Base-by-base conservation (phyloP, 2,329 filamentous ascomycete species). In the Colletotrichum magnum region DNA sequence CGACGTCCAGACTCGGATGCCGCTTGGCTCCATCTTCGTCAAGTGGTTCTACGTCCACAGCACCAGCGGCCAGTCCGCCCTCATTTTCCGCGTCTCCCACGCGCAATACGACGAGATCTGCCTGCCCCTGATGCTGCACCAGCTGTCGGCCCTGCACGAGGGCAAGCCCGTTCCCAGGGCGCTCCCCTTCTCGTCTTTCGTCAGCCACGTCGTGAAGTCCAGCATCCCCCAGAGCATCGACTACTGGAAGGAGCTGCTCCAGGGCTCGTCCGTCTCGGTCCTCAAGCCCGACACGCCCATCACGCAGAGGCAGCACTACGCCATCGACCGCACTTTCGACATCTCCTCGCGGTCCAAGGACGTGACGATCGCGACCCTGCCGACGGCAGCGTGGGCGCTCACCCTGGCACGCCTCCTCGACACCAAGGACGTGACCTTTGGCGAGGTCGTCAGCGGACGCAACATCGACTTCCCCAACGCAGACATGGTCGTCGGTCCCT, bases 21-120 rank as follows among this genome's bases (percentile, higher is more conserved):
- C 86, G 0, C 83, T 87, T 9, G 90, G 90, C 2, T 88, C 89
- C 2, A 81, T 87, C 16, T 91, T 91, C 69, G 84, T 88, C 64
- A 88, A 89, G 70, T 90, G 88, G 81, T 85, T 88, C 72, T 83
- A 87, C 52, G 80, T 89, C 51, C 80, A 82, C 64, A 70, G 70
- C 68, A 57, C 75, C 45, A 74, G 73, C 18, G 73, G 71, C 39
- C 72, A 75, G 36, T 82, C 79, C 41, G 83, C 80, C 56, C 85
- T 92, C 15, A 80, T 87, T 68, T 85, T 91, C 75, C 87, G 90
- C 64, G 86, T 93, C 64, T 92, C 90, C 0, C 90, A 93, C 76
- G 88, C 90, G 0, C 90, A 92, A 72, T 92, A 92, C 74, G 90
- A 93, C 72, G 90, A 90, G 71, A 89, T 92, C 24, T 92, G 88